A percentile compares a stretch with the other conserved stretches of the same genome.
Evolutionary conservation across 2,329 filamentous ascomycete genomes (phyloP).

Genomic region (Calonectria honghensis): DNA sequence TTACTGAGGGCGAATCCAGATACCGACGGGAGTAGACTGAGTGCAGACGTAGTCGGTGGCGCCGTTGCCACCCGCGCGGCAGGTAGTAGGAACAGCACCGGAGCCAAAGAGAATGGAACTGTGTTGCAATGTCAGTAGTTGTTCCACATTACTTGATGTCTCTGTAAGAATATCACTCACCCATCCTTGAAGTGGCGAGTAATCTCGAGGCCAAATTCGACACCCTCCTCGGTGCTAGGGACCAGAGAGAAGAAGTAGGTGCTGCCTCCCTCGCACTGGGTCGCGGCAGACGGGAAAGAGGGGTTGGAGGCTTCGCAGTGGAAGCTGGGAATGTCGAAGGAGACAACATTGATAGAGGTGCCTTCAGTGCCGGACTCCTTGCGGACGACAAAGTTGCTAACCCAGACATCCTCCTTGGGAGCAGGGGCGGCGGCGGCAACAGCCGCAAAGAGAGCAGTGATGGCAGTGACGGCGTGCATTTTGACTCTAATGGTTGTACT

Average conservation of each 20-base stretch:
- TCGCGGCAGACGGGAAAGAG: slow-evolving; percentile 28
- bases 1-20: slow-evolving; percentile 20
- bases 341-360: slow-evolving; percentile 33
- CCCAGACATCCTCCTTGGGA: slow-evolving; percentile 39
- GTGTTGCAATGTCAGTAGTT: neutral
- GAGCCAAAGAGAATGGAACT: slow-evolving; percentile 1
- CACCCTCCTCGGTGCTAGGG: slow-evolving; percentile 28
- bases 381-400: slow-evolving; percentile 37
- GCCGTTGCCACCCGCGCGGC: slow-evolving; percentile 35
- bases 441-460: slow-evolving; percentile 34
- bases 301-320: slow-evolving; percentile 37
- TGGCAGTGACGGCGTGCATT: slow-evolving; percentile 35
- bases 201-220: slow-evolving; percentile 35
- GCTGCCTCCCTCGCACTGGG: slow-evolving; percentile 34
- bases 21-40: slow-evolving; percentile 38
- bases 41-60: slow-evolving; percentile 37
- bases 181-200: slow-evolving; percentile 38
- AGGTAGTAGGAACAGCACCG: slow-evolving; percentile 27
- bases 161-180: slow-evolving; percentile 5
- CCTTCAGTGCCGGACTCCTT: slow-evolving; percentile 31
- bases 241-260: slow-evolving; percentile 39
- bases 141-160: neutral
- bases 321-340: slow-evolving; percentile 35
- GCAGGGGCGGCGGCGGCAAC: slow-evolving; percentile 29
- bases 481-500: slow-evolving; percentile 12